Conservation (phyloP, 768 basidiomycete species). For the Rhodotorula babjevae region DNA sequence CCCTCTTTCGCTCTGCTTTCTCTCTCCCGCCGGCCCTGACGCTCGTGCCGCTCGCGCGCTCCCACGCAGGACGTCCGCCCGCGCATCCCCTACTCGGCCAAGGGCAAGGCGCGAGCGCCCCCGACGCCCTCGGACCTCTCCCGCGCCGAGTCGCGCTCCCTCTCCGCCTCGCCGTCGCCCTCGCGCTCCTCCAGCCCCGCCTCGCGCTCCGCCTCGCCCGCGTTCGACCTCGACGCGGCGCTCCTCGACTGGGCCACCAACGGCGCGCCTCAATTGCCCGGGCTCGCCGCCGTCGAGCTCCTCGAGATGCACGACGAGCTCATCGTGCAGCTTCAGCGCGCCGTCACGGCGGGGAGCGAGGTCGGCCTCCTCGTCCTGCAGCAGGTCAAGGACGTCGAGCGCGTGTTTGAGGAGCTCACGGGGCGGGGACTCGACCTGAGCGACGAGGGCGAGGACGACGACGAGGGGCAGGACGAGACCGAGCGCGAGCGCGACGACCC, state of each 20-base stretch:
- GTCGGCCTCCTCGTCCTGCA: neutral
- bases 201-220: neutral
- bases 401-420: neutral
- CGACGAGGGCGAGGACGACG: neutral
- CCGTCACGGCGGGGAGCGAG: neutral
- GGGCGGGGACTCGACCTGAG: neutral
- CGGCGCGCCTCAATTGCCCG: no score
- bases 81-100: neutral
- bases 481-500: neutral
- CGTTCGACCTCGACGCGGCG: neutral
- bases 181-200: no score
- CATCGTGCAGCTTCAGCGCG: neutral
- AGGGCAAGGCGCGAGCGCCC: conserved; percentile 4
- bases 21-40: neutral
- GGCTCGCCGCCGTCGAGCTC: neutral
- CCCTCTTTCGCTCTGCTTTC: neutral
- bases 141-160: neutral
- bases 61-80: neutral
- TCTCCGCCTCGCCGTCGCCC: no score
- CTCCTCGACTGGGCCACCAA: neutral
- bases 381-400: neutral
- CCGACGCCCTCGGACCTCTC: neutral
- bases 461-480: no score
- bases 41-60: no score
- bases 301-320: neutral